Evolutionary conservation across 345 rosid species (phyloP).

Genomic region (Eucalyptus caleyi): DNA sequence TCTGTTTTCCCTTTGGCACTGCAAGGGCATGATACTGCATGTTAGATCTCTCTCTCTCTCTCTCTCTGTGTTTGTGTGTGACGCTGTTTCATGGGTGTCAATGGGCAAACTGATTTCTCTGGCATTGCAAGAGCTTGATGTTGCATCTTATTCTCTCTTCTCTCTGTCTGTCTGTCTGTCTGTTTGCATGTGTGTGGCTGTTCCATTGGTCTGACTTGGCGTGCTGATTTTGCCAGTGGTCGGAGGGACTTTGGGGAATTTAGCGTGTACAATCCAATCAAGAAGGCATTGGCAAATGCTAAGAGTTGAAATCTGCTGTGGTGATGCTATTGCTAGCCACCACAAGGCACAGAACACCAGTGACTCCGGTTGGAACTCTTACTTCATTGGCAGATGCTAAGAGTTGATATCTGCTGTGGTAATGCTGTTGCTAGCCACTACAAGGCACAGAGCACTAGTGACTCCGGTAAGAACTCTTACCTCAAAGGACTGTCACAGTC

Average conservation of each 20-base stretch:
- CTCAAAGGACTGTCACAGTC: neutral
- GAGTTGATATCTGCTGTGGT: neutral
- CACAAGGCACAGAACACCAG: neutral
- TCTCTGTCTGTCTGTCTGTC: neutral
- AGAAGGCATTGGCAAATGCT: conserved; percentile 5
- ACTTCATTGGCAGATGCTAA: neutral
- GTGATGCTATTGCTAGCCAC: neutral
- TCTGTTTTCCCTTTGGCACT: neutral
- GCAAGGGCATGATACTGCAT: neutral
- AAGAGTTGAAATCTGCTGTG: neutral
- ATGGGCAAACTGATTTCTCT: neutral
- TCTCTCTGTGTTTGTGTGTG: neutral
- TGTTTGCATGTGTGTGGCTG: neutral
- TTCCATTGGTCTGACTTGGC: conserved; percentile 40
- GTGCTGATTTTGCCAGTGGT: conserved; percentile 56
- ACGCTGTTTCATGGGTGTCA: conserved; percentile 24
- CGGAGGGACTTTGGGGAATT: conserved; percentile 85
- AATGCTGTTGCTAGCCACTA: neutral
- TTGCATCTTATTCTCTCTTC: neutral
- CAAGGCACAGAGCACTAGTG: neutral
- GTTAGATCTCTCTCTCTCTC: neutral
- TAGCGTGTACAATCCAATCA: conserved; percentile 75
- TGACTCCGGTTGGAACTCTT: neutral
- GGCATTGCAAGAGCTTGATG: neutral
- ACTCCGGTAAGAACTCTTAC: neutral